phyloP scores from a whole-genome alignment of 108 stramenopile genomes.

The Cyclotella baltica region DNA sequence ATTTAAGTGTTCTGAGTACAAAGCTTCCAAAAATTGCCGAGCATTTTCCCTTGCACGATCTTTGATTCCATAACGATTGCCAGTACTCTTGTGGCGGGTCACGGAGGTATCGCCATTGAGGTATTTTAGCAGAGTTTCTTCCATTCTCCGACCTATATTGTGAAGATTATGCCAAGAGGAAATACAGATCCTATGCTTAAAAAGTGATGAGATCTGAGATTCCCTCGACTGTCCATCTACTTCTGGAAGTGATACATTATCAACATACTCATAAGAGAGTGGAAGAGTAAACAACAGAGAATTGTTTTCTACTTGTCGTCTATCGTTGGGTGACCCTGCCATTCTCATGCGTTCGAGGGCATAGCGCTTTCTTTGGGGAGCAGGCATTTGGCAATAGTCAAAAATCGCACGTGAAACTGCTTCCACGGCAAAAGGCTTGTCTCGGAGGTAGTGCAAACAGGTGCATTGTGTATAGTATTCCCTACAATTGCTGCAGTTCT shows the following conservation, averaged over 20 bases:
- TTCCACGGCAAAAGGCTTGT: not conserved
- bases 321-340: no score
- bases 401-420: constrained; percentile 14
- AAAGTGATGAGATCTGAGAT: not conserved
- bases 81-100: not conserved
- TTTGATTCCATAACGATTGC: not conserved
- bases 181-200: not conserved
- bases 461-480: constrained; percentile 5
- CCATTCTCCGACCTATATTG: not conserved
- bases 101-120: constrained; percentile 16
- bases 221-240: not conserved
- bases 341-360: constrained; percentile 9
- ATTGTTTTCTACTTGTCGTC: no score
- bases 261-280: not conserved
- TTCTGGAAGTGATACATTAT: not conserved
- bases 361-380: not conserved
- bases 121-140: constrained; percentile 10
- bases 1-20: not conserved
- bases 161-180: constrained; percentile 15
- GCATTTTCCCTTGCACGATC: not conserved
- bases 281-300: constrained; percentile 1
- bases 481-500: not conserved
- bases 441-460: constrained; percentile 12
- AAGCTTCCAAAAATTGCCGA: not conserved
- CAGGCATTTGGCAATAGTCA: not conserved